Evolutionary conservation across 805 yeast species (phyloP), one percentile per base, ranked within the genome.

Genomic region (Candida nonsorbophila): DNA sequence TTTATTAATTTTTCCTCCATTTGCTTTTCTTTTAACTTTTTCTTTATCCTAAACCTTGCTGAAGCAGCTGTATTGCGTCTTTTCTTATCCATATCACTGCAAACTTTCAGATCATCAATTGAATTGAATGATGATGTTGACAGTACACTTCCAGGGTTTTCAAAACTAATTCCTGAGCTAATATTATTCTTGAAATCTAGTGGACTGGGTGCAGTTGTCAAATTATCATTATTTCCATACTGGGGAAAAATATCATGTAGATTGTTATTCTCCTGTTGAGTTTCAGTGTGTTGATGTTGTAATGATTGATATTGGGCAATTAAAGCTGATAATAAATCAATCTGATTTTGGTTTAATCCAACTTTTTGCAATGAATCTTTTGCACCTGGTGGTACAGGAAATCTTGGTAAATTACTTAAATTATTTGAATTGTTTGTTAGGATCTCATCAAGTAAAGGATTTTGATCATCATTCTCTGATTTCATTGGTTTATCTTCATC

Each of bases 341-440:
- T 81, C 49, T 83, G 92, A 20, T 75, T 76, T 33, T 69, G 74
- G 2, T 76, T 62, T 23, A 83, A 63, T 0, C 92, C 92, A 3
- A 79, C 85, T 5, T 74, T 71, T 5, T 69, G 68, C 25, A 83
- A 51, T 1, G 86, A 72, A 13, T 65, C 55, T 38, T 74, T 72
- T 2, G 88, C 90, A 7, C 86, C 85, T 5, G 76, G 76, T 1
- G 92, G 92, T 4, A 83, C 84, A 0, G 72, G 70, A 10, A 78
- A 74, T 40, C 72, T 70, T 10, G 87, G 86, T 18, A 77, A 45
- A 23, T 57, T 51, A 25, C 26, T 37, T 15, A 40, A 24, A 16
- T 32, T 11, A 23, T 28, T 19, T 17, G 27, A 15, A 23, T 12
- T 13, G 16, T 17, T 31, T 5, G 20, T 14, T 18, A 10, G 20